Evolutionary conservation across 2,329 filamentous ascomycete species (phyloP), one percentile per base, ranked within the genome.

Genomic region (Clarireedia monteithiana): DNA sequence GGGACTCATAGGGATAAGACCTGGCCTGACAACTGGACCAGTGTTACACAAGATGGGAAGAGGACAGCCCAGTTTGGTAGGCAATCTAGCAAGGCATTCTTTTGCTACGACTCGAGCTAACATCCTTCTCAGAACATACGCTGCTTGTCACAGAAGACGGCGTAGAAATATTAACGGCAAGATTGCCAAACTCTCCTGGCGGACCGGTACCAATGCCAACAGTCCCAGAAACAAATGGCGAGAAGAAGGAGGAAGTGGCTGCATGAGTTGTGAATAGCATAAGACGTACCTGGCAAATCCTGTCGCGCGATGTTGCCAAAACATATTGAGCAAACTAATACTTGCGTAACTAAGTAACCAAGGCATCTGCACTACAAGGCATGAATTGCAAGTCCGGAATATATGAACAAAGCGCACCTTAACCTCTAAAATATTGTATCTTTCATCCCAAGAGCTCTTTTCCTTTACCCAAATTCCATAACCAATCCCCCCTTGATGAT

Each of bases 11-110:
- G 84, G 60, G 94, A 99, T 69, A 87, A 94, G 70, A 97, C 91
- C 0, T 99, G 94, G 94, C 94, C 94, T 0, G 94, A 99, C 70
- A 90, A 97, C 75, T 99, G 94, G 94, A 99, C 94, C 1, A 96
- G 91, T 72, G 89, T 89, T 5, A 99, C 94, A 0, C 82, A 85
- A 56, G 94, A 99, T 70, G 94, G 94, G 50, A 88, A 87, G 72
- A 78, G 83, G 69, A 96, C 91, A 15, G 94, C 94, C 9, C 94
- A 99, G 69, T 99, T 99, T 68, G 88, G 86, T 90, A 75, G 71
- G 84, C 34, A 5, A 72, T 54, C 27, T 23, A 7, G 17, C 23
- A 38, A 40, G 24, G 27, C 30, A 7, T 42, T 39, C 7, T 15
- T 46, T 42, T 12, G 23, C 23, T 27, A 24, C 36, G 14, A 15